Evolutionary conservation across 441 rosid species (phyloP).

Genomic region (Eugenia klotzschiana): DNA sequence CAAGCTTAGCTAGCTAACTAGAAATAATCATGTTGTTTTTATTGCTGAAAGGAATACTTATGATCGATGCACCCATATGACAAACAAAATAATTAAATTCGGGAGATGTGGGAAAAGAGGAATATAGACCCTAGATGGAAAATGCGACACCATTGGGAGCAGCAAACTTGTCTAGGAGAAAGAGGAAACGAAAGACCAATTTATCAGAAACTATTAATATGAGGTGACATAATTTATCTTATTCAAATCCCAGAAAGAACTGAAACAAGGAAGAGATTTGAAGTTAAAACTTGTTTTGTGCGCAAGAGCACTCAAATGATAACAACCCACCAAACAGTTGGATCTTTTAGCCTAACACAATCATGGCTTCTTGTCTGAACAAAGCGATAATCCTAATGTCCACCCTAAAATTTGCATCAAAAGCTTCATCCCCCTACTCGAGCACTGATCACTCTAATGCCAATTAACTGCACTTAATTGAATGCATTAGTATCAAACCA

Average conservation of each 20-base stretch:
- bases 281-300: neutral
- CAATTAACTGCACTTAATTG: neutral
- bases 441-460: conserved; percentile 9
- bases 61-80: neutral
- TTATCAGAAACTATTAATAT: neutral
- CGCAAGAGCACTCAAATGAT: neutral
- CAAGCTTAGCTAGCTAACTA: neutral
- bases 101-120: neutral
- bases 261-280: neutral
- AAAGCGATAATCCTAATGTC: neutral
- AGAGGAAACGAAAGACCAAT: neutral
- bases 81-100: neutral
- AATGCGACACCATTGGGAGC: neutral
- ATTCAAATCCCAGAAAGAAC: neutral
- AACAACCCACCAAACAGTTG: neutral
- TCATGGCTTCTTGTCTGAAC: neutral
- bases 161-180: neutral
- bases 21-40: neutral
- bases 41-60: neutral
- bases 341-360: neutral
- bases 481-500: neutral
- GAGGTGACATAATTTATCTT: neutral
- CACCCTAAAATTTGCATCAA: conserved; percentile 7
- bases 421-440: conserved; percentile 12
- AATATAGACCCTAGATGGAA: neutral